Base-by-base conservation (phyloP, 1,284 basidiomycete species). In the Leccinum pachyderme region DNA sequence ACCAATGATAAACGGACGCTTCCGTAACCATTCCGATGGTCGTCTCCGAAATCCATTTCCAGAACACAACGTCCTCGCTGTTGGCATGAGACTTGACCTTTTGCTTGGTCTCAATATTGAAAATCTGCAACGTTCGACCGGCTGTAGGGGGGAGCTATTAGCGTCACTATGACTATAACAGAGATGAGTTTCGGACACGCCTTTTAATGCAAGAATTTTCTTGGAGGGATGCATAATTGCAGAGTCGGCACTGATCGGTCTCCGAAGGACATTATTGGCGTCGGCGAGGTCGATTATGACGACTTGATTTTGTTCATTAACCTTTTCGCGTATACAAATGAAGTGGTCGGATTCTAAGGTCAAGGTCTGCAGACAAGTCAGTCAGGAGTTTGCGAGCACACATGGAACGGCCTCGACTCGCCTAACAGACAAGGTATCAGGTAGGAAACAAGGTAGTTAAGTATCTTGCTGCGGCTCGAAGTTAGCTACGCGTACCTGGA, bases 221-320 rank as follows among this genome's bases (percentile, higher is more conserved):
- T 97, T 87, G 64, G 86, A 83, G 27, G 94, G 94, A 73, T 98
- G 95, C 96, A 99, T 99, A 69, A 99, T 98, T 60, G 97, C 96
- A 55, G 93, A 95, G 74, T 99, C 97, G 15, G 85, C 97, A 25
- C 93, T 93, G 71, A 99, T 99, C 56, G 97, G 97, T 70, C 97
- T 81, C 63, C 97, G 87, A 63, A 98, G 87, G 64, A 98, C 88
- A 87, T 95, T 93, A 77, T 96, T 96, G 68, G 93, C 91, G 73
- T 98, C 93, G 56, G 89, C 81, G 60, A 98, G 87, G 84, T 97
- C 95, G 69, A 98, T 91, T 70, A 98, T 98, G 71, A 97, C 93
- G 61, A 98, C 95, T 77, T 97, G 94, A 75, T 95, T 94, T 69
- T 91, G 88, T 63, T 94, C 93, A 66, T 89, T 87, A 68, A 90